These are phyloP conservation scores for Tolypocladium pustulatum DNA, from an alignment of 2,329 filamentous ascomycete genomes.

Conservation along the genomic window DNA sequence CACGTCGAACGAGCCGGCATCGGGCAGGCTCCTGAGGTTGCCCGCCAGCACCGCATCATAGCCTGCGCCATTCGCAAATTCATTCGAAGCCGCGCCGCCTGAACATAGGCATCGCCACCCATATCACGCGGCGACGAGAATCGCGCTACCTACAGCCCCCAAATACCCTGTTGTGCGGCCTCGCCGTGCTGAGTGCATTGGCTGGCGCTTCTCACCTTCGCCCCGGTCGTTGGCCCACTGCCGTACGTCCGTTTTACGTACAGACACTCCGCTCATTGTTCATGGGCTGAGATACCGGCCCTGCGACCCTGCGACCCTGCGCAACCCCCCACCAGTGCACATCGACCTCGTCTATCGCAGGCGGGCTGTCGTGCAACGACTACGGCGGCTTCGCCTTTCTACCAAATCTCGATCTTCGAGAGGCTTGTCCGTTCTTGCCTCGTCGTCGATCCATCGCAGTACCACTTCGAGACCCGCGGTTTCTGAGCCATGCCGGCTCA, in stretches of 20 bases:
- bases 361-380: slow-evolving; percentile 10
- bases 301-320: slow-evolving; percentile 1
- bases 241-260: slow-evolving; percentile 25
- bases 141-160: not conserved
- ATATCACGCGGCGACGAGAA: not conserved
- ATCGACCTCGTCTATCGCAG: slow-evolving; percentile 4
- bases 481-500: slow-evolving; percentile 26
- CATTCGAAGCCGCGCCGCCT: not conserved
- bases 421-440: not conserved
- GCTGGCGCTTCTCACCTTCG: slow-evolving; percentile 10
- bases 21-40: not conserved
- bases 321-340: slow-evolving; percentile 4
- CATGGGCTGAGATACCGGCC: slow-evolving; percentile 6
- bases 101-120: not conserved
- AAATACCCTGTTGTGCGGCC: slow-evolving; percentile 5
- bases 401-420: slow-evolving; percentile 6
- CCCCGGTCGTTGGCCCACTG: slow-evolving; percentile 18
- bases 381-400: slow-evolving; percentile 16
- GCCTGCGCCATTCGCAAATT: not conserved
- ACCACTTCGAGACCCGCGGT: slow-evolving; percentile 1
- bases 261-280: slow-evolving; percentile 11
- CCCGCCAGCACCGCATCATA: not conserved
- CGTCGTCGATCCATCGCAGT: slow-evolving; percentile 3
- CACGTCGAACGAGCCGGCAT: not conserved
- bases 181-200: slow-evolving; percentile 15